Evolutionary conservation across 2,329 filamentous ascomycete genomes (phyloP).

Genomic region (Colletotrichum navitas): DNA sequence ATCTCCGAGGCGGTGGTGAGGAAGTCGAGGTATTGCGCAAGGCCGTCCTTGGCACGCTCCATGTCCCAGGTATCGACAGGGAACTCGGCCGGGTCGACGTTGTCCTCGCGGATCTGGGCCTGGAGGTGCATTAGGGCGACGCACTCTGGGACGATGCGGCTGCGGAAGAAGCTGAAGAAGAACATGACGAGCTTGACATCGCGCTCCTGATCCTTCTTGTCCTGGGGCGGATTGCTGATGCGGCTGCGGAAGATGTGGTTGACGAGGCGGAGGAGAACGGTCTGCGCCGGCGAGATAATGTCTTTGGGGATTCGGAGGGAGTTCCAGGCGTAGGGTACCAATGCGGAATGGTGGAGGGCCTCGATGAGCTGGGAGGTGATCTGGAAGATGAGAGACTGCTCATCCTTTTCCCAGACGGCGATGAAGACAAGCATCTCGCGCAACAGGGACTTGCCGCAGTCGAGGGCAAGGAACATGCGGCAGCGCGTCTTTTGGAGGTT

Average conservation of each 20-base stretch:
- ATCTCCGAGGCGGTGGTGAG: slow-evolving; percentile 91
- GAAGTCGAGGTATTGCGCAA: slow-evolving; percentile 95
- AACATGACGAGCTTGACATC: slow-evolving; percentile 82
- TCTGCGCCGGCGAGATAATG: slow-evolving; percentile 95
- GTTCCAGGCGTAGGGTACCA: slow-evolving; percentile 93
- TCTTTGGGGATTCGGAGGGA: slow-evolving; percentile 93
- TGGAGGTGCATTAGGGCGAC: slow-evolving; percentile 95
- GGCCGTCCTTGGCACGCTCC: slow-evolving; percentile 94
- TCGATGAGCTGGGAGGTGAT: slow-evolving; percentile 97
- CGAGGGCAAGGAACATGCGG: slow-evolving; percentile 88
- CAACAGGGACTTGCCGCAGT: slow-evolving; percentile 89
- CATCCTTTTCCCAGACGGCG: slow-evolving; percentile 94
- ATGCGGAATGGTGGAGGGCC: slow-evolving; percentile 87
- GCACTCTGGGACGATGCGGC: slow-evolving; percentile 92
- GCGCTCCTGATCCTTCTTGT: slow-evolving; percentile 65
- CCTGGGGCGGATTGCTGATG: slow-evolving; percentile 59
- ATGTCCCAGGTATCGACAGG: slow-evolving; percentile 97
- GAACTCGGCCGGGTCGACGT: slow-evolving; percentile 85
- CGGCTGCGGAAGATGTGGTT: slow-evolving; percentile 84
- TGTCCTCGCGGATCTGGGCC: slow-evolving; percentile 84
- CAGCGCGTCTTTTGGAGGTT: slow-evolving; percentile 93
- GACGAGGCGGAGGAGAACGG: slow-evolving; percentile 89
- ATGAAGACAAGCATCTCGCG: slow-evolving; percentile 95
- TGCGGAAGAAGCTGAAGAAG: slow-evolving; percentile 91
- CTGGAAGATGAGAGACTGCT: slow-evolving; percentile 95